Evolutionary conservation across 805 yeast species (phyloP).

Genomic region (Yamadazyma sp.): DNA sequence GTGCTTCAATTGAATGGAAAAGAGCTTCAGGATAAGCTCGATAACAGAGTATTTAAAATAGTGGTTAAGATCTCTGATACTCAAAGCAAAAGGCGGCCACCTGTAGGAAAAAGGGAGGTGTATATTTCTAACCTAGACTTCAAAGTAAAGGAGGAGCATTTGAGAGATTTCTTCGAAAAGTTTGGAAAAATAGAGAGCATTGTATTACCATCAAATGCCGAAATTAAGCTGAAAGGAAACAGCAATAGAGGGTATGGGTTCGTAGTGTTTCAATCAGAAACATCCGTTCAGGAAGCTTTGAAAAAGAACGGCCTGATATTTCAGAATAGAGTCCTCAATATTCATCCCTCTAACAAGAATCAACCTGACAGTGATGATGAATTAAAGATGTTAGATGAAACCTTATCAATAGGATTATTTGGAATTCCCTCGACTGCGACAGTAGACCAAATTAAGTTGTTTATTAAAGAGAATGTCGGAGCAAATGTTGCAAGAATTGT

Average conservation of each 20-base stretch:
- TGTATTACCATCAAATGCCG: conserved; percentile 45
- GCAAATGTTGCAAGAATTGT: background rate
- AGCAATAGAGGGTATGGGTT: conserved; percentile 67
- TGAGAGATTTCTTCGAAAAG: conserved; percentile 43
- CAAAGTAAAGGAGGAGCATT: conserved; percentile 33
- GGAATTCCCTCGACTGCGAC: conserved; percentile 12
- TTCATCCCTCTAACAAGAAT: conserved; percentile 26
- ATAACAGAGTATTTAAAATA: conserved; percentile 33
- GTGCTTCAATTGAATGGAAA: conserved; percentile 40
- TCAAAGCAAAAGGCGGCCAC: conserved; percentile 22
- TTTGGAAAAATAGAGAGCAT: conserved; percentile 57
- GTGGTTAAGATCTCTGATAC: conserved; percentile 61
- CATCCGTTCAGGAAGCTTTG: conserved; percentile 50
- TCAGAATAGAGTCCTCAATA: conserved; percentile 49
- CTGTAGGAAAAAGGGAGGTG: conserved; percentile 14
- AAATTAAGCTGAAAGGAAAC: conserved; percentile 29
- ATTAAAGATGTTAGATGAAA: conserved; percentile 18
- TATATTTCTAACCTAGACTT: conserved; percentile 45
- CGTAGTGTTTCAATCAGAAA: conserved; percentile 45
- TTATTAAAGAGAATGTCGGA: conserved; percentile 5
- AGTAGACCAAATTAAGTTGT: conserved; percentile 35
- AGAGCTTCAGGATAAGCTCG: conserved; percentile 27
- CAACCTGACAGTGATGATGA: conserved; percentile 3
- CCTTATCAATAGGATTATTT: conserved; percentile 9
- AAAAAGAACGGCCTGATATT: conserved; percentile 40